Evolutionary conservation across 257 asterid genomes (phyloP).

Genomic region (Schizonepeta tenuifolia): DNA sequence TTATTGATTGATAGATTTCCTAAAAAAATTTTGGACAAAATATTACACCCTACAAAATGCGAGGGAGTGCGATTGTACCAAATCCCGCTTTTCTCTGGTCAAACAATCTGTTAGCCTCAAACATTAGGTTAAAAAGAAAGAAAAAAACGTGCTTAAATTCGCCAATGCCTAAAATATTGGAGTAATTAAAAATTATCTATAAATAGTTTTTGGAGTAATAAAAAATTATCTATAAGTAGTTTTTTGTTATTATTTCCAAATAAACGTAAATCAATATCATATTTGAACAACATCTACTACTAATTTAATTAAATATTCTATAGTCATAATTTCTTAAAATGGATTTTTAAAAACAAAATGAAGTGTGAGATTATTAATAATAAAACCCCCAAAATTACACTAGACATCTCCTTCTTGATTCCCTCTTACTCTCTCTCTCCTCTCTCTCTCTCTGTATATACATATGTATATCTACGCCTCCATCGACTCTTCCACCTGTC

Average conservation of each 20-base stretch:
- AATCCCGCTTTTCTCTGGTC: conserved; percentile 11
- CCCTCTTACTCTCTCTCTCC: conserved; percentile 43
- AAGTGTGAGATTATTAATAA: conserved; percentile 17
- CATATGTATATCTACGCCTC: conserved; percentile 54
- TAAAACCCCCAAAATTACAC: conserved; percentile 43
- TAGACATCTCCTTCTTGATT: conserved; percentile 34
- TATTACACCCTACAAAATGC: not conserved
- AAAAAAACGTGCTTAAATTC: conserved; percentile 17
- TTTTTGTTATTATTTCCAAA: not conserved
- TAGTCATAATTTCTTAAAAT: not conserved
- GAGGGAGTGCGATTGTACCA: conserved; percentile 8
- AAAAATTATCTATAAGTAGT: not conserved
- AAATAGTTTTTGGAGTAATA: not conserved
- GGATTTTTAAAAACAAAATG: not conserved
- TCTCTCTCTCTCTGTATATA: conserved; percentile 30
- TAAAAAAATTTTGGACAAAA: not conserved
- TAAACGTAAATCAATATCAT: not conserved
- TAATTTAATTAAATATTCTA: not conserved
- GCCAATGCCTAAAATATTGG: not conserved
- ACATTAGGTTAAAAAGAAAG: not conserved
- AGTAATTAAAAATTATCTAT: not conserved
- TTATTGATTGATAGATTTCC: too few relatives aligned
- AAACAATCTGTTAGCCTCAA: conserved; percentile 4
- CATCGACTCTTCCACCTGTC: conserved; percentile 48
- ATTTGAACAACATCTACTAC: too few relatives aligned